Evolutionary conservation across 305 asterid species (phyloP), one percentile per base, ranked within the genome.

Genomic region (Fraxinus sp.): DNA sequence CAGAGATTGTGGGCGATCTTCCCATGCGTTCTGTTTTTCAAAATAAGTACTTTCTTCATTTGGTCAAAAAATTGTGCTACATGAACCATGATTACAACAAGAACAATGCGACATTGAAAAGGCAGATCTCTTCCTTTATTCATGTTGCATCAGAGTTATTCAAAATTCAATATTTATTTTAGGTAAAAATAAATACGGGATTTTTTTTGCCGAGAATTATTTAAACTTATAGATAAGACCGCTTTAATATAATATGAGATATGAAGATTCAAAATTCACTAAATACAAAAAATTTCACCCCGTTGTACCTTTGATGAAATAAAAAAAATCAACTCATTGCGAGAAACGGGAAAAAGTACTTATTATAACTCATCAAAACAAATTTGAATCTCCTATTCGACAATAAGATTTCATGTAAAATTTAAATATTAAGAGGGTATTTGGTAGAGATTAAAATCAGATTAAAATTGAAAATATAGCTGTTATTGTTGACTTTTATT

Each of bases 1-100:
- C 68, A 79, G 73, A 79, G 82, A 66, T 79, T 79, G 82, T 79
- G 77, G 49, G 66, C 82, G 82, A 59, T 62, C 75, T 18, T 78
- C 11, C 22, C 20, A 8, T 13, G 11, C 35, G 10, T 6, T 33
- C 9, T 26, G 13, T 11, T 77, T n/a, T 43, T 0, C 7, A 64
- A 9, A 64, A 24, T 5, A 7, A 59, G 2, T 22, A 24, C 33
- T 3, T 10, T 66, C 30, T 66, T 66, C 36, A 7, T 66, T 66
- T 10, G 74, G 74, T 66, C 74, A 66, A 66, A 66, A 10, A 24
- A 26, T 66, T 26, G 74, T 66, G 74, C 74, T 28, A 28, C 36
- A 28, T 24, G 62, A 16, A n/a, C 22, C 62, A 4, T n/a, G 6
- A 16, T 20, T 52, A 52, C 20, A 52, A 52, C 20, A 52, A 14